These are phyloP conservation scores for Lycium barbarum DNA, from an alignment of 257 asterid species.

Conservation along the genomic window DNA sequence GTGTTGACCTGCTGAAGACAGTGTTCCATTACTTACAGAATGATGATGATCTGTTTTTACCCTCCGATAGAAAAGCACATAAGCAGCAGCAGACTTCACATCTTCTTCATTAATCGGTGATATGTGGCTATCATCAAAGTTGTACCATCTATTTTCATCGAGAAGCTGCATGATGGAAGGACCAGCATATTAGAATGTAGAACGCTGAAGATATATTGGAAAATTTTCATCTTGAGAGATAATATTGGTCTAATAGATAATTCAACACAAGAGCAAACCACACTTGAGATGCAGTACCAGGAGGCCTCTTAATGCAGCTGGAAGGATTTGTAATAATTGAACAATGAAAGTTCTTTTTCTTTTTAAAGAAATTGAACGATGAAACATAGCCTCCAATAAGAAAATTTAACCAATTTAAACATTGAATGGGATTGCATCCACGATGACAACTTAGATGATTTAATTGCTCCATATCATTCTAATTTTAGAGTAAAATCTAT, in stretches of 20 bases:
- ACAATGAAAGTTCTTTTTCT: background rate
- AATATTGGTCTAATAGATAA: background rate
- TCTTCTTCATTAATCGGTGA: constrained; percentile 87
- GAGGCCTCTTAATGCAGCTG: background rate
- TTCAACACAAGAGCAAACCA: background rate
- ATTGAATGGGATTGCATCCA: constrained; percentile 7
- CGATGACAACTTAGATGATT: background rate
- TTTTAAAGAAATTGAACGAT: background rate
- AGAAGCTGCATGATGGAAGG: constrained; percentile 63
- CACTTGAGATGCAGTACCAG: constrained; percentile 13
- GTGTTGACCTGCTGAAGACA: constrained; percentile 45
- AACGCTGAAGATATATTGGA: background rate
- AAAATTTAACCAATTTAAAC: constrained; percentile 1
- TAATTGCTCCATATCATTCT: background rate
- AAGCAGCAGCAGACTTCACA: constrained; percentile 91
- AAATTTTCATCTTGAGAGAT: background rate
- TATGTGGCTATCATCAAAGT: constrained; percentile 92
- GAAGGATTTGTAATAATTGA: constrained; percentile 5
- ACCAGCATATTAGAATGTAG: background rate
- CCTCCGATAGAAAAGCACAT: constrained; percentile 91
- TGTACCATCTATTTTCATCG: constrained; percentile 96
- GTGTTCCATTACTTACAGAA: constrained; percentile 60
- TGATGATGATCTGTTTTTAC: constrained; percentile 67
- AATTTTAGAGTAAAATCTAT: constrained; percentile 10
- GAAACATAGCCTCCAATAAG: constrained; percentile 9